Evolutionary conservation across 768 basidiomycete genomes (phyloP).

Genomic region (Podaxis sp.): DNA sequence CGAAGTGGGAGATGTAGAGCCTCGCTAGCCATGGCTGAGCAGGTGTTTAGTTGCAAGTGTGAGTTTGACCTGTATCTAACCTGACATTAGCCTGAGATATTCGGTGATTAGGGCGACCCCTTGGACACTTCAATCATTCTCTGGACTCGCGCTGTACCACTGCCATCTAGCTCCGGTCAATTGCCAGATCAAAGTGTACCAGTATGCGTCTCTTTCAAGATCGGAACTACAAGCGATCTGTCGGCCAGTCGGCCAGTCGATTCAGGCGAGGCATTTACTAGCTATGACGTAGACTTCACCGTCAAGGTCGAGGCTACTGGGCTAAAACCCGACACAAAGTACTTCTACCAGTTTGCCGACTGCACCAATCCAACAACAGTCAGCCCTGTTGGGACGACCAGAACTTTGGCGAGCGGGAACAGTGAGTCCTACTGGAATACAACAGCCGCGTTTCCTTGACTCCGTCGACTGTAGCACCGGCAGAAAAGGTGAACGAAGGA

Average conservation of each 20-base stretch:
- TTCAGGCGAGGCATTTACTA: constrained; percentile 52
- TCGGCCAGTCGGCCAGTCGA: constrained; percentile 35
- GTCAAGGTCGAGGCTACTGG: constrained; percentile 58
- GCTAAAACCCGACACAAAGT: constrained; percentile 49
- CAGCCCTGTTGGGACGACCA: constrained; percentile 49
- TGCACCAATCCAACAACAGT: constrained; percentile 43
- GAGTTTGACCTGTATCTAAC: constrained; percentile 18
- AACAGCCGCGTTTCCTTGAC: background rate
- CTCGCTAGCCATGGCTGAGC: background rate
- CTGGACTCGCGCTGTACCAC: constrained; percentile 55
- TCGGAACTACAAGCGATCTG: constrained; percentile 36
- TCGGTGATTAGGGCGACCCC: constrained; percentile 47
- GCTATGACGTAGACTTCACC: constrained; percentile 59
- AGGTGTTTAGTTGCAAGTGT: constrained; percentile 44
- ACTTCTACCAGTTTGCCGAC: constrained; percentile 59
- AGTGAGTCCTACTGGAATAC: constrained; percentile 31
- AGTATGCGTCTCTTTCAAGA: constrained; percentile 49
- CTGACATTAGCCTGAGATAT: background rate
- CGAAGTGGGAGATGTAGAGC: background rate
- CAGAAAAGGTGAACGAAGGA: constrained; percentile 46
- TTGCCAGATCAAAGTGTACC: constrained; percentile 50
- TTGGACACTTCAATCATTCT: constrained; percentile 52
- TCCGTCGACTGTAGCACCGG: constrained; percentile 35
- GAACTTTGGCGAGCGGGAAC: constrained; percentile 47
- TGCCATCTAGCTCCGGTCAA: constrained; percentile 26